Base-by-base conservation (phyloP, 2,329 filamentous ascomycete genomes). In the Penicillium sp. region DNA sequence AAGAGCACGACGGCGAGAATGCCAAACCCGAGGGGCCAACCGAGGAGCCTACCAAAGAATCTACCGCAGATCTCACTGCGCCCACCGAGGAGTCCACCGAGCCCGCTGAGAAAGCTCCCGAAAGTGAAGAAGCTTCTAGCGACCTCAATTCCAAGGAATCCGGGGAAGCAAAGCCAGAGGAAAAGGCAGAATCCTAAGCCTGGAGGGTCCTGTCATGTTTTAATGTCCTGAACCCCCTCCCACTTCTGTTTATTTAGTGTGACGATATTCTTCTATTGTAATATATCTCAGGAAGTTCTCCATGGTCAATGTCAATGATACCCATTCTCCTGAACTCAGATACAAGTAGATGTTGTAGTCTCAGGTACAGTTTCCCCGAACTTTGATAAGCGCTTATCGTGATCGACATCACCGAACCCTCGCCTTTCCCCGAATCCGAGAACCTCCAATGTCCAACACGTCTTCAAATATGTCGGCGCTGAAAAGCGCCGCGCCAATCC, bases 401-500 rank as follows among this genome's bases (percentile, higher is more conserved):
- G 27, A 36, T 51, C 38, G 42, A 20, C 38, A 35, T 31, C 44
- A 20, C 43, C 16, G 9, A 41, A 30, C n/a, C 35, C 38, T 38
- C 36, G 28, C 43, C 38, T 45, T 35, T 9, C 36, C 40, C n/a
- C 30, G 20, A 36, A 28, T 25, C 35, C 27, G 13, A 25, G 13
- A 10, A 44, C 36, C 39, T 39, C 20, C 42, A 51, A 54, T 41
- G 48, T 40, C 35, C 35, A 38, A 38, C 35, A 20, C 52, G 11
- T 39, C 28, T 30, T 30, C 40, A 30, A 54, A 46, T 28, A 69
- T 69, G 65, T 52, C 64, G 45, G 53, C 61, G 31, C 45, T 63
- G 35, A 68, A 65, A 61, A 70, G 64, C 35, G 68, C 69, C 14
- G 52, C 44, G 18, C 66, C 66, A 39, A 75, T 92, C 61, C 79